These are phyloP conservation scores for Gastrolobium bilobum DNA, from an alignment of 306 rosid species.

Conservation along the genomic window DNA sequence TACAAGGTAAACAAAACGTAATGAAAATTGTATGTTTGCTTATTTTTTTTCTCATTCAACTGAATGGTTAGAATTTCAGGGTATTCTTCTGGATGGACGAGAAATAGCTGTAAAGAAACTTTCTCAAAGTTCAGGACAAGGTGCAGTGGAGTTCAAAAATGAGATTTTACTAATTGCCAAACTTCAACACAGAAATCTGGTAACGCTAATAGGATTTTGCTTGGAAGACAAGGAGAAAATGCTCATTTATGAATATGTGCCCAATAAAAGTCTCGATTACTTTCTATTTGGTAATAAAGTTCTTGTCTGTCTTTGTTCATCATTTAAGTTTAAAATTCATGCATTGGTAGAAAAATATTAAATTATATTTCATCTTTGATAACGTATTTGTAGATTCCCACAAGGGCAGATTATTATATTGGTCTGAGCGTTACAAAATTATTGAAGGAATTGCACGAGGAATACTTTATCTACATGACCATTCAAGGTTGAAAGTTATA, in stretches of 20 bases:
- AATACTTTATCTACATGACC: constrained; percentile 64
- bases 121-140: constrained; percentile 61
- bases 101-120: constrained; percentile 65
- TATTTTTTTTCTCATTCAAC: not conserved
- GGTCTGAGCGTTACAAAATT: constrained; percentile 58
- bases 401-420: constrained; percentile 42
- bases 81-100: constrained; percentile 55
- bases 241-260: constrained; percentile 69
- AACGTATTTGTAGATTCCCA: constrained; percentile 44
- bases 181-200: constrained; percentile 73
- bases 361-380: not conserved
- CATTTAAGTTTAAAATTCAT: not conserved
- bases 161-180: constrained; percentile 63
- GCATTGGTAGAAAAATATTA: not conserved
- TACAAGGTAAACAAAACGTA: constrained; percentile 52
- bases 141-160: constrained; percentile 63
- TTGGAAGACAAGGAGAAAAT: constrained; percentile 60
- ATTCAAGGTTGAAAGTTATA: constrained; percentile 64
- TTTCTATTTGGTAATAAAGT: constrained; percentile 57
- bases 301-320: not conserved
- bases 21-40: not conserved
- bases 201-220: constrained; percentile 66
- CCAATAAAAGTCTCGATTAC: constrained; percentile 64
- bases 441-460: constrained; percentile 62
- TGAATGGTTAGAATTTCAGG: constrained; percentile 46